phyloP scores from a whole-genome alignment of 192 early-diverging fungal genomes.

The Backusella tuberculispora region DNA sequence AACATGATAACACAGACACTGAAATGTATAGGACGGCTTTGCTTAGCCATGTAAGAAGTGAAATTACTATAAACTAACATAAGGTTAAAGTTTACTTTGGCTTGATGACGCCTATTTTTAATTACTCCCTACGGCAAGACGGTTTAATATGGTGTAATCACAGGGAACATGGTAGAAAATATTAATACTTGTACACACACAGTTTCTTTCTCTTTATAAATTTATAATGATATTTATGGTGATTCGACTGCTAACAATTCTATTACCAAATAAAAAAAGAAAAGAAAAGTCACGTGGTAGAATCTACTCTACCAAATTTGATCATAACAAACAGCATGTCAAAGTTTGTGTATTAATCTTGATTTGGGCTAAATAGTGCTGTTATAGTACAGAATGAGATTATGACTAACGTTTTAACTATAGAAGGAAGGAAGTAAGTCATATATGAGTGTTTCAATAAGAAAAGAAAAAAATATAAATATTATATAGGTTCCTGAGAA shows the following conservation, averaged over 20 bases:
- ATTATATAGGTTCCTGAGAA: not conserved
- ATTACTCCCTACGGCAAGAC: slow-evolving; percentile 92
- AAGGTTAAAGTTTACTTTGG: slow-evolving; percentile 91
- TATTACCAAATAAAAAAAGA: slow-evolving; percentile 64
- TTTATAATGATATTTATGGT: slow-evolving; percentile 50
- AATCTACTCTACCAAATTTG: slow-evolving; percentile 92
- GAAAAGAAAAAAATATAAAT: not conserved
- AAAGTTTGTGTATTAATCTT: slow-evolving; percentile 67
- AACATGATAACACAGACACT: slow-evolving; percentile 97
- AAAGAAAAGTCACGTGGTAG: slow-evolving; percentile 75
- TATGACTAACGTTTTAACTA: slow-evolving; percentile 96
- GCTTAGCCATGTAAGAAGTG: slow-evolving; percentile 96
- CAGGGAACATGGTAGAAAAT: slow-evolving; percentile 85
- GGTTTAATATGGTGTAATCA: slow-evolving; percentile 91
- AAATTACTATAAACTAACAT: slow-evolving; percentile 90
- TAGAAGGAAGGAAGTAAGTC: slow-evolving; percentile 71
- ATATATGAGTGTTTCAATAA: not conserved
- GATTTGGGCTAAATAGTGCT: slow-evolving; percentile 77
- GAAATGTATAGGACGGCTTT: slow-evolving; percentile 90
- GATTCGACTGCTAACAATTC: slow-evolving; percentile 96
- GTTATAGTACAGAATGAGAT: slow-evolving; percentile 82
- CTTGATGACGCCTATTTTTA: slow-evolving; percentile 94
- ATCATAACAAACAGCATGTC: slow-evolving; percentile 65
- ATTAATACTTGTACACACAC: slow-evolving; percentile 53
- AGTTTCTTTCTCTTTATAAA: slow-evolving; percentile 48